A percentile compares a stretch with the other conserved stretches of the same genome.
Conservation (phyloP, 352 stramenopile species). For the Phytophthora tentaculata region DNA sequence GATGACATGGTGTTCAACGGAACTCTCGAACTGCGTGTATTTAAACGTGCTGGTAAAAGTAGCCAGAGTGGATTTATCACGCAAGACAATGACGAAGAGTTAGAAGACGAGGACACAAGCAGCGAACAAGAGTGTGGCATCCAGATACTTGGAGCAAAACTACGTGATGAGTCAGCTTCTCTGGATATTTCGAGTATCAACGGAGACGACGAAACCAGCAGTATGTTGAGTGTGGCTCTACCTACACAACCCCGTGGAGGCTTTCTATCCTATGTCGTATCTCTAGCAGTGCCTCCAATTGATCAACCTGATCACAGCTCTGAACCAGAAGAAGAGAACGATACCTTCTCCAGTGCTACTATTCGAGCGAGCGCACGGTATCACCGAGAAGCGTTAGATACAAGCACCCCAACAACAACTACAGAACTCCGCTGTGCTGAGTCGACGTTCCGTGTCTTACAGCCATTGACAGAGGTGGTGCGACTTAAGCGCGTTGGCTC, state of each 20-base stretch:
- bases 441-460: constrained; percentile 38
- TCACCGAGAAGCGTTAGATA: constrained; percentile 19
- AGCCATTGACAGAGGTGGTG: constrained; percentile 42
- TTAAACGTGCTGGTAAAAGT: constrained; percentile 12
- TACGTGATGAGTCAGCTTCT: constrained; percentile 2
- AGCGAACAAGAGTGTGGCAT: constrained; percentile 24
- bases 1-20: constrained; percentile 55
- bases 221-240: constrained; percentile 30
- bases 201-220: constrained; percentile 11
- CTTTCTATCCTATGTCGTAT: constrained; percentile 34
- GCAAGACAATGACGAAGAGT: constrained; percentile 9
- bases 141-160: constrained; percentile 21
- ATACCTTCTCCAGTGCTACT: constrained; percentile 3
- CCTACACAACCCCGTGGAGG: constrained; percentile 25
- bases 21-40: constrained; percentile 52
- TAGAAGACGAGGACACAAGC: constrained; percentile 10
- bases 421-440: constrained; percentile 37
- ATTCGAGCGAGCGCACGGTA: constrained; percentile 39
- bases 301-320: constrained; percentile 6
- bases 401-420: constrained; percentile 15
- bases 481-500: constrained; percentile 44
- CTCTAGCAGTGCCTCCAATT: constrained; percentile 22
- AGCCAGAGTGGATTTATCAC: constrained; percentile 8
- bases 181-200: background rate
- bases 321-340: constrained; percentile 15